Conservation (phyloP, 805 yeast species). For the Clavispora fructus region DNA sequence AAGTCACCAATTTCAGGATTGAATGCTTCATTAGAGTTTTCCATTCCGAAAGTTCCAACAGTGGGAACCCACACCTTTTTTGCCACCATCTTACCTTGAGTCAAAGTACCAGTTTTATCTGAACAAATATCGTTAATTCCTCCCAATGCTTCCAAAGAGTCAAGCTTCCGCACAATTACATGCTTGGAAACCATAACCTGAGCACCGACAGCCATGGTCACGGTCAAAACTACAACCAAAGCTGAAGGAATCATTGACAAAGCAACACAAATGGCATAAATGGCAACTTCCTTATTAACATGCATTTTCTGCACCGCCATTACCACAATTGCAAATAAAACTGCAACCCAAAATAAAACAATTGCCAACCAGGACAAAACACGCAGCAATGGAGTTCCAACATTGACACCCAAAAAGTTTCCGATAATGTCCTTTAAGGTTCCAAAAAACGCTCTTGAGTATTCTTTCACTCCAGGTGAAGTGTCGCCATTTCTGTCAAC, state of each 20-base stretch:
- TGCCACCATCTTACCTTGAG: slow-evolving; percentile 77
- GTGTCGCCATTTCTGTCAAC: slow-evolving; percentile 39
- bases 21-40: slow-evolving; percentile 54
- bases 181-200: slow-evolving; percentile 62
- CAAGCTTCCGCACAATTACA: slow-evolving; percentile 72
- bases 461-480: slow-evolving; percentile 38
- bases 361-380: slow-evolving; percentile 74
- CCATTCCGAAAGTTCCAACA: slow-evolving; percentile 51
- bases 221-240: slow-evolving; percentile 73
- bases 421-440: slow-evolving; percentile 55
- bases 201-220: slow-evolving; percentile 82
- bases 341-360: slow-evolving; percentile 66
- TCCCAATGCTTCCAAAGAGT: slow-evolving; percentile 74
- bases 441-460: slow-evolving; percentile 40
- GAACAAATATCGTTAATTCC: slow-evolving; percentile 77
- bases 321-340: slow-evolving; percentile 78
- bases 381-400: slow-evolving; percentile 79
- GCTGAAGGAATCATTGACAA: slow-evolving; percentile 81
- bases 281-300: slow-evolving; percentile 78
- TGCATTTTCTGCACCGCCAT: slow-evolving; percentile 76
- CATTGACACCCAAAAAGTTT: slow-evolving; percentile 66
- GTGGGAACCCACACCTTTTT: slow-evolving; percentile 64
- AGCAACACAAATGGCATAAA: slow-evolving; percentile 83
- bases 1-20: slow-evolving; percentile 59
- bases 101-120: slow-evolving; percentile 78